A percentile compares a stretch with the other conserved stretches of the same genome.
Evolutionary conservation across 345 rosid genomes (phyloP).

Genomic region (Euclidium syriacum): DNA sequence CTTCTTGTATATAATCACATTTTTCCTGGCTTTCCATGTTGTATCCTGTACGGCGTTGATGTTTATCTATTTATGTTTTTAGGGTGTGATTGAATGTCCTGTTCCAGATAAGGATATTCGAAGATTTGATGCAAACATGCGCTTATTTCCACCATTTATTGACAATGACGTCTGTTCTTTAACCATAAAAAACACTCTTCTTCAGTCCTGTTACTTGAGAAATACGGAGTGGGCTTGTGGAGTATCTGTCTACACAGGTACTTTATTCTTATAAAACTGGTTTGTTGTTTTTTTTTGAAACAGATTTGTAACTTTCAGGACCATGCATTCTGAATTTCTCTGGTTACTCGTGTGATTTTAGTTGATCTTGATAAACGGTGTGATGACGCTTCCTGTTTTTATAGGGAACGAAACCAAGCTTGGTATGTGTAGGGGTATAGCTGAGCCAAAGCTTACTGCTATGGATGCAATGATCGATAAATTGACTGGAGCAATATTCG

Average conservation of each 20-base stretch:
- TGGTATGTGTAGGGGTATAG: slow-evolving; percentile 97
- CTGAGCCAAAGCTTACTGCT: slow-evolving; percentile 98
- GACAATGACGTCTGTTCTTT: slow-evolving; percentile 93
- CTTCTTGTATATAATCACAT: not conserved
- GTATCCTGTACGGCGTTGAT: not conserved
- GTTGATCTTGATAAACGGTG: slow-evolving; percentile 9
- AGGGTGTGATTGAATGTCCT: slow-evolving; percentile 99
- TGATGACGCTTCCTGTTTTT: not conserved
- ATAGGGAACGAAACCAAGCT: slow-evolving; percentile 96
- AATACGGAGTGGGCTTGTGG: slow-evolving; percentile 99
- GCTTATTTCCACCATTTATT: slow-evolving; percentile 91
- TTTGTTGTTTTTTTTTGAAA: not conserved
- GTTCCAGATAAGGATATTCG: slow-evolving; percentile 90
- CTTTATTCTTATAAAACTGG: slow-evolving; percentile 4
- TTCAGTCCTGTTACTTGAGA: slow-evolving; percentile 93
- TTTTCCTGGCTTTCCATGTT: not conserved
- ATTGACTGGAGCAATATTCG: slow-evolving; percentile 95
- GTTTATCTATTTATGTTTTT: slow-evolving; percentile 19
- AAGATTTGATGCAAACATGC: slow-evolving; percentile 97
- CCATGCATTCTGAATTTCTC: not conserved
- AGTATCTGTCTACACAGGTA: slow-evolving; percentile 94
- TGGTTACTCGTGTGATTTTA: not conserved
- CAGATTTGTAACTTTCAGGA: not conserved
- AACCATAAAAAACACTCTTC: slow-evolving; percentile 89
- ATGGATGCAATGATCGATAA: slow-evolving; percentile 99